Conservation (phyloP, 495 filamentous ascomycete species). For the Choiromyces venosus region DNA sequence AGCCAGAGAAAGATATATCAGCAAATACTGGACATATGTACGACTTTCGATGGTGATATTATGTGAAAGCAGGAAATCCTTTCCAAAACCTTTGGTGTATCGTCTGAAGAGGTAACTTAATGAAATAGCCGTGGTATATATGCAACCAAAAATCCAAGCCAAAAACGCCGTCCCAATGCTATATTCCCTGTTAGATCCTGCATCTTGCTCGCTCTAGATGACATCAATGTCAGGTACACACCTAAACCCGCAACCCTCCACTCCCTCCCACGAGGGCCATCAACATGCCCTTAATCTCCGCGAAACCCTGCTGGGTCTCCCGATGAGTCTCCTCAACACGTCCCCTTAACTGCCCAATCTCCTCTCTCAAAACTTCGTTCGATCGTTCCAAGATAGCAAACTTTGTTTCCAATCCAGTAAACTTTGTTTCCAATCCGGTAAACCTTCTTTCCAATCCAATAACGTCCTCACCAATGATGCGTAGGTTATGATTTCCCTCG, state of each 20-base stretch:
- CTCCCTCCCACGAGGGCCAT: slow-evolving; percentile 13
- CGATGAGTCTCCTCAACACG: slow-evolving; percentile 15
- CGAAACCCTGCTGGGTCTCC: slow-evolving; percentile 37
- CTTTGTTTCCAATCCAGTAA: slow-evolving; percentile 8
- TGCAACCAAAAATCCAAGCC: slow-evolving; percentile 21
- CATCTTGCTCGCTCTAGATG: background rate
- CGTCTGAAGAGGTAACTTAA: slow-evolving; percentile 1
- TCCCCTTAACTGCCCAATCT: slow-evolving; percentile 29
- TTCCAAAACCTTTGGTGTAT: background rate
- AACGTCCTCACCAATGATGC: slow-evolving; percentile 27
- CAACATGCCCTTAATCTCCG: slow-evolving; percentile 36
- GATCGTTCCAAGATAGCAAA: slow-evolving; percentile 15
- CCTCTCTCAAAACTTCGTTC: slow-evolving; percentile 20
- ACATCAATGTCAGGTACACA: slow-evolving; percentile 7
- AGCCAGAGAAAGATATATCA: background rate
- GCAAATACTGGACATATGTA: background rate
- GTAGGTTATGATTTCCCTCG: slow-evolving; percentile 21
- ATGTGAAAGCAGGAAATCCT: background rate
- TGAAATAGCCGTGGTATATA: slow-evolving; percentile 11
- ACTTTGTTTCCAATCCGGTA: slow-evolving; percentile 7
- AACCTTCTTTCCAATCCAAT: background rate
- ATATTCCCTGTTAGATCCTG: slow-evolving; percentile 1
- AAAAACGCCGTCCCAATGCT: slow-evolving; percentile 37
- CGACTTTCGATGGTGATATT: slow-evolving; percentile 3
- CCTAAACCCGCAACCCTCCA: slow-evolving; percentile 26